Evolutionary conservation across 257 asterid genomes (phyloP).

Genomic region (Nicotiana tabacum): DNA sequence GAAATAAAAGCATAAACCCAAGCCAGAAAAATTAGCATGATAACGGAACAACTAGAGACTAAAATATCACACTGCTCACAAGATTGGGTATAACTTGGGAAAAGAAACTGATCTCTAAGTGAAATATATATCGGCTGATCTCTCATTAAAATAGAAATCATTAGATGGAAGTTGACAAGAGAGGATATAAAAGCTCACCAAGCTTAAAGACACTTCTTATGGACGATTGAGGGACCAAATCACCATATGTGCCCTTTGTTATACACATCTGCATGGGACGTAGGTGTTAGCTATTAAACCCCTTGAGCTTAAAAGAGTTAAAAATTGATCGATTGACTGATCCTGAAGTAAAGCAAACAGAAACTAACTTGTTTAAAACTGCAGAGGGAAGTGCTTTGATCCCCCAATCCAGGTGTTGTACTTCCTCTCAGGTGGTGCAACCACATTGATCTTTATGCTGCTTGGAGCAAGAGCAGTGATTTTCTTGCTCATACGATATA

Average conservation of each 20-base stretch:
- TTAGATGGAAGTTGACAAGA: neutral
- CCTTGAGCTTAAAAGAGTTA: neutral
- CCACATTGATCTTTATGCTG: neutral
- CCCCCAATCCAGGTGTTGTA: neutral
- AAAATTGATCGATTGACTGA: neutral
- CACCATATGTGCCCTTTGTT: neutral
- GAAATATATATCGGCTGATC: neutral
- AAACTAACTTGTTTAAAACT: neutral
- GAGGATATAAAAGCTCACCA: neutral
- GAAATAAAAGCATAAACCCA: neutral
- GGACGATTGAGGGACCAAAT: neutral
- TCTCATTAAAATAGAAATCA: neutral
- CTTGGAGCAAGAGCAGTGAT: neutral
- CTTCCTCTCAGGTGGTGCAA: slow-evolving; percentile 8
- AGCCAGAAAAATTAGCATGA: neutral
- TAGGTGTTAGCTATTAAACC: neutral
- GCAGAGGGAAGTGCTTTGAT: neutral
- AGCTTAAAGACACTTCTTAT: slow-evolving; percentile 1
- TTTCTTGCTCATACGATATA: neutral
- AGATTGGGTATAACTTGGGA: neutral
- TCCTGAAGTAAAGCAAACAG: neutral
- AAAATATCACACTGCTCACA: neutral
- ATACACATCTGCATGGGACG: slow-evolving; percentile 3
- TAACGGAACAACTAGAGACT: neutral
- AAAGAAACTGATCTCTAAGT: too few species aligned